Evolutionary conservation across 73 alveolate species (phyloP).

Genomic region (Paramecium pentaurelia): DNA sequence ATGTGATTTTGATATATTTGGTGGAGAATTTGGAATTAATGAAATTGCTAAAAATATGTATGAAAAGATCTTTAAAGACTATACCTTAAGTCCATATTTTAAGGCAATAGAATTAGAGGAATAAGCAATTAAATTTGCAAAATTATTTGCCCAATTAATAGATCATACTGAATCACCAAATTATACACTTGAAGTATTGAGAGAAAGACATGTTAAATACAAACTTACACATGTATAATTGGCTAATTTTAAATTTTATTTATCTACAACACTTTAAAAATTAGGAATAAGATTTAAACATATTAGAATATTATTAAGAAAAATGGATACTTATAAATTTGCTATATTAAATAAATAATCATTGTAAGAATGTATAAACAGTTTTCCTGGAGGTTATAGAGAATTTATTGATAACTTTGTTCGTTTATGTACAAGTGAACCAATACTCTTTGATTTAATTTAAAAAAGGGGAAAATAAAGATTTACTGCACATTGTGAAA

Average conservation of each 20-base stretch:
- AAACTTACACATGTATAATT: constrained; percentile 15
- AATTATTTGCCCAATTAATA: constrained; percentile 9
- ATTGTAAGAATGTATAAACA: not conserved
- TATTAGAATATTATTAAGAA: not conserved
- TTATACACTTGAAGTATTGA: constrained; percentile 29
- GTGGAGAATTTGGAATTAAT: not conserved
- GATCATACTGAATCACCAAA: constrained; percentile 44
- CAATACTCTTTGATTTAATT: not conserved
- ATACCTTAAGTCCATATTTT: not conserved
- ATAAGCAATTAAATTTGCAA: constrained; percentile 15
- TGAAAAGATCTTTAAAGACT: constrained; percentile 26
- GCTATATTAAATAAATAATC: not conserved
- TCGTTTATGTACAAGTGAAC: not conserved
- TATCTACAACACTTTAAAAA: not conserved
- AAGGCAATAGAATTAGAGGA: constrained; percentile 13
- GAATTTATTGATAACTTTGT: constrained; percentile 6
- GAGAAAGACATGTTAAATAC: constrained; percentile 41
- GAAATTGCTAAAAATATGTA: not conserved
- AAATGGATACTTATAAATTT: constrained; percentile 24
- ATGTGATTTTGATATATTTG: constrained; percentile 4
- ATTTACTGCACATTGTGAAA: constrained; percentile 36
- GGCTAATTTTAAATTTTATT: constrained; percentile 23
- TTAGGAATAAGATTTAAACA: not conserved
- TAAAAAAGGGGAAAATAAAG: not conserved
- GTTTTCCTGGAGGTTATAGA: not conserved